A percentile compares a stretch with the other conserved stretches of the same genome.
Conservation (phyloP, 2,329 filamentous ascomycete species). For the Colletotrichum sp. region DNA sequence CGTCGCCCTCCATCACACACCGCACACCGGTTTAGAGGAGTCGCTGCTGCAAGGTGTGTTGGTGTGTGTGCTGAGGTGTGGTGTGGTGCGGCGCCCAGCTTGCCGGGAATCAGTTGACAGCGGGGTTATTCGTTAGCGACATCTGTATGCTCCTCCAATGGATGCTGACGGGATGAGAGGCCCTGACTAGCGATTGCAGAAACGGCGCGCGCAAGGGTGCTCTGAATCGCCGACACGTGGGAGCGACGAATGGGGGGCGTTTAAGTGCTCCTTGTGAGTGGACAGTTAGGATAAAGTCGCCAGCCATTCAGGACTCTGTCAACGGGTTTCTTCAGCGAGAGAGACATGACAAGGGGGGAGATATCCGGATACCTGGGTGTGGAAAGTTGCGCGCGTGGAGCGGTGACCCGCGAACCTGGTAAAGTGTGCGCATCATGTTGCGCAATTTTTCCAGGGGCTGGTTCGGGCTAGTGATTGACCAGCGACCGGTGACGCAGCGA, state of each 20-base stretch:
- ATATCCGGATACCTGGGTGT: neutral
- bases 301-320: neutral
- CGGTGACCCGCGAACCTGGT: neutral
- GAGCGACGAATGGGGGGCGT: neutral
- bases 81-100: neutral
- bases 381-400: neutral
- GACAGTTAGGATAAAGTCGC: neutral
- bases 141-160: neutral
- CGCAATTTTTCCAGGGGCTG: neutral
- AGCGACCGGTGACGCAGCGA: neutral
- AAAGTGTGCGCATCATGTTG: neutral
- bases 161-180: neutral
- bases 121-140: neutral
- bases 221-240: neutral
- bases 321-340: neutral
- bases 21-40: neutral
- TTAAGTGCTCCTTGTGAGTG: fast-evolving
- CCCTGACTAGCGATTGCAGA: neutral
- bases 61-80: neutral
- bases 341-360: neutral
- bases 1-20: neutral
- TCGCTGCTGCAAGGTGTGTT: neutral
- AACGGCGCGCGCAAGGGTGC: neutral
- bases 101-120: neutral
- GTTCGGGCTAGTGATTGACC: neutral